Percentiles rank a stretch among this genome's conserved stretches.
phyloP scores from a whole-genome alignment of 257 asterid genomes.

The Jaltomata sinuosa region DNA sequence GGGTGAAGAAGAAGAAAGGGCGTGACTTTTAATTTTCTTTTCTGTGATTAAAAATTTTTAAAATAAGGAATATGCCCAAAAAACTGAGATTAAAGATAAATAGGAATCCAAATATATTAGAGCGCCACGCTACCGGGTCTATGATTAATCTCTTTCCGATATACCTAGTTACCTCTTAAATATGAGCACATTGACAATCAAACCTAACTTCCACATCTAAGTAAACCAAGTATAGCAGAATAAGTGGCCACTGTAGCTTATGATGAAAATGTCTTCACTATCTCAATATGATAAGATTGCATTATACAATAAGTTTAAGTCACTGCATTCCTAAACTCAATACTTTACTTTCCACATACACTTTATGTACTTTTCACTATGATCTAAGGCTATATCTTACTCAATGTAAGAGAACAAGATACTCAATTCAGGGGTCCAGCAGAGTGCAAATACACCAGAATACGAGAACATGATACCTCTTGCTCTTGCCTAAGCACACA shows the following conservation, averaged over 20 bases:
- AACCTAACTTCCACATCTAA: no score
- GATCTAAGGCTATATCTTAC: not conserved
- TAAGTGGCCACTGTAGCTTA: not conserved
- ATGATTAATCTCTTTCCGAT: no score
- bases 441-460: not conserved
- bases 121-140: no score
- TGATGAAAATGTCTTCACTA: not conserved
- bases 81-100: no score
- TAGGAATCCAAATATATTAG: no score
- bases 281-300: not conserved
- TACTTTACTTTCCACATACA: not conserved
- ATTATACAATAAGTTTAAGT: not conserved
- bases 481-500: not conserved
- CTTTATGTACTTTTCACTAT: not conserved
- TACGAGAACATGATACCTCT: not conserved
- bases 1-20: no score
- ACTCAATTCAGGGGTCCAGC: not conserved
- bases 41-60: no score
- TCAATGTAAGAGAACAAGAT: not conserved
- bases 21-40: no score
- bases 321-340: not conserved
- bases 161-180: no score
- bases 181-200: no score
- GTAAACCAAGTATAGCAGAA: not conserved
- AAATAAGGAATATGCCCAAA: no score